These are phyloP conservation scores for Phytopythium vexans DNA, from an alignment of 352 stramenopile species.

Conservation along the genomic window DNA sequence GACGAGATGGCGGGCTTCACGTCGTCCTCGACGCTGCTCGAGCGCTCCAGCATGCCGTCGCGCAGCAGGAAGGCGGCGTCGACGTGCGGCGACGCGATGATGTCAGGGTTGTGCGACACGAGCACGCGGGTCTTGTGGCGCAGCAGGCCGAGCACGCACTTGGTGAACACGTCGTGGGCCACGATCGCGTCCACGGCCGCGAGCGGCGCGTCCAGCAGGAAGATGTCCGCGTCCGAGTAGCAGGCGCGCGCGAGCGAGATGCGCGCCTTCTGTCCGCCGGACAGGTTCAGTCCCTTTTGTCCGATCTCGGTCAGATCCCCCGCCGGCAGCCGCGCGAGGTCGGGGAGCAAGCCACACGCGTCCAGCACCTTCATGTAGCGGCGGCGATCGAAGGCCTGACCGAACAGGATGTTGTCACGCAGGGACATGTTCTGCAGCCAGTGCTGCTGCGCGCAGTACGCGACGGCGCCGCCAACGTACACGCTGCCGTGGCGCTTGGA, in stretches of 20 bases:
- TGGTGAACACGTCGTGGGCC: constrained; percentile 82
- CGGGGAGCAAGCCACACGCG: constrained; percentile 69
- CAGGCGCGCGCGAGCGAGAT: constrained; percentile 81
- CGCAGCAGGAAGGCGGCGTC: no score
- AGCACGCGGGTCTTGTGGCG: constrained; percentile 62
- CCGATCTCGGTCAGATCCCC: constrained; percentile 82
- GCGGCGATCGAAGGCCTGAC: constrained; percentile 55
- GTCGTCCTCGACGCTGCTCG: no score
- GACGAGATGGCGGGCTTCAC: constrained; percentile 2
- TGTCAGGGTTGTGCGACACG: constrained; percentile 49
- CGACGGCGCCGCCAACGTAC: constrained; percentile 66
- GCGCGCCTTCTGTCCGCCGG: constrained; percentile 59
- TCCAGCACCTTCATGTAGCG: constrained; percentile 80
- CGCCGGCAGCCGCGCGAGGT: constrained; percentile 72
- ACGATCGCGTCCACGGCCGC: constrained; percentile 51
- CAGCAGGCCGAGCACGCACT: constrained; percentile 66
- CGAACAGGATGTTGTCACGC: constrained; percentile 93
- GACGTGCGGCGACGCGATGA: constrained; percentile 26
- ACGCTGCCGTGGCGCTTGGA: constrained; percentile 48
- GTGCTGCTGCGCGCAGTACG: constrained; percentile 88
- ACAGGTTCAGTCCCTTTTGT: constrained; percentile 54
- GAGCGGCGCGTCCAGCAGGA: constrained; percentile 63
- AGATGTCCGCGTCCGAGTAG: constrained; percentile 79
- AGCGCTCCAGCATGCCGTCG: no score
- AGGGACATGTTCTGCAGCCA: constrained; percentile 90